Evolutionary conservation across 768 basidiomycete genomes (phyloP).

Genomic region (Fomitopsis serialis): DNA sequence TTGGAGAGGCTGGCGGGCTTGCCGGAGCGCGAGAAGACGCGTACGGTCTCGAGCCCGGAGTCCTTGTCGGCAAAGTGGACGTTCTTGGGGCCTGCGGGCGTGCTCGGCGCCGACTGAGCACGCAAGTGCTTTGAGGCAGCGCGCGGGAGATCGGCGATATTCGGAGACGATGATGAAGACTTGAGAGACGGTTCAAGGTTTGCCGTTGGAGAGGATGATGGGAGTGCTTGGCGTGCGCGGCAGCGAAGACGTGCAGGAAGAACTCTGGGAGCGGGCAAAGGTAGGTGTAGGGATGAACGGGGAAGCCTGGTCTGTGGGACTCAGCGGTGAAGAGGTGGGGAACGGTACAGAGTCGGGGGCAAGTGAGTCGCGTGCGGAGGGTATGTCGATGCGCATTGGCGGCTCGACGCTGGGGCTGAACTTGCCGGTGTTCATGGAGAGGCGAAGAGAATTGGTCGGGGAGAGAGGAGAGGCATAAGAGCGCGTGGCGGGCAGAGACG

Average conservation of each 20-base stretch:
- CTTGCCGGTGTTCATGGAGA: constrained; percentile 18
- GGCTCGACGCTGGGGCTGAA: constrained; percentile 18
- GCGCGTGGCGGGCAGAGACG: constrained; percentile 11
- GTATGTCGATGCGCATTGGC: constrained; percentile 17
- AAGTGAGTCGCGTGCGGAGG: constrained; percentile 7
- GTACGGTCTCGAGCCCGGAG: constrained; percentile 54
- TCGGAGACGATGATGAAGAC: constrained; percentile 44
- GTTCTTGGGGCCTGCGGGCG: constrained; percentile 61
- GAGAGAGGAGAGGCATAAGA: constrained; percentile 9
- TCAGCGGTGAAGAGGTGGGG: constrained; percentile 32
- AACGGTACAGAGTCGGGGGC: constrained; percentile 32
- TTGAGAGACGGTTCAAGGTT: constrained; percentile 88
- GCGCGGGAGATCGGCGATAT: constrained; percentile 34
- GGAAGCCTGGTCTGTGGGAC: constrained; percentile 16
- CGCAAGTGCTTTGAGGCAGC: constrained; percentile 28
- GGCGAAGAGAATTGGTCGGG: constrained; percentile 21
- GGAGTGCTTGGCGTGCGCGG: constrained; percentile 33
- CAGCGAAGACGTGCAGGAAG: constrained; percentile 7
- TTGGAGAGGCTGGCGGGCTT: constrained; percentile 60
- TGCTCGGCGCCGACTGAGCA: constrained; percentile 56
- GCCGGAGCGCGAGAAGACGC: constrained; percentile 60
- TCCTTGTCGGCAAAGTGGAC: constrained; percentile 78
- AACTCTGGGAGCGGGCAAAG: constrained; percentile 12
- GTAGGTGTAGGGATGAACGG: constrained; percentile 17
- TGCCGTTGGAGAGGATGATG: constrained; percentile 65